Conservation (phyloP, 2,329 filamentous ascomycete genomes). For the Colletotrichum tofieldiae region DNA sequence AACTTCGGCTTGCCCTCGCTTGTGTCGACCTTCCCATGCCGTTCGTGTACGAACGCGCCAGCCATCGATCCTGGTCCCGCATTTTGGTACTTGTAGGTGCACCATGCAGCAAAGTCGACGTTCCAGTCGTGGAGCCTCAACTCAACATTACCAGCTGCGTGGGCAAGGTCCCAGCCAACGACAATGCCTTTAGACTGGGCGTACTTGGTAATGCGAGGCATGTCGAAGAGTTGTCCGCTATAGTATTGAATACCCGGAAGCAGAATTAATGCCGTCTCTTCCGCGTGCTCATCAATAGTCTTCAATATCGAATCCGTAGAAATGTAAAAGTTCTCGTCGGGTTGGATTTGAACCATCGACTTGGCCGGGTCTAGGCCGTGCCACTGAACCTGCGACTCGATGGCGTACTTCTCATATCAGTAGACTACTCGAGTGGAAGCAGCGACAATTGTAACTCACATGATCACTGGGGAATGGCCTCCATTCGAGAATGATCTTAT, state of each 20-base stretch:
- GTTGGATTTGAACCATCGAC: slow-evolving; percentile 82
- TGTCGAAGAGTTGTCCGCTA: slow-evolving; percentile 84
- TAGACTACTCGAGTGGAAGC: not conserved
- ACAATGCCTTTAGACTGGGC: slow-evolving; percentile 77
- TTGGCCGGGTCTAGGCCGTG: slow-evolving; percentile 77
- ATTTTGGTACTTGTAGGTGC: slow-evolving; percentile 89
- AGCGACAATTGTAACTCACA: slow-evolving; percentile 58
- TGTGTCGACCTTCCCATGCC: slow-evolving; percentile 69
- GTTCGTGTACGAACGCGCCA: slow-evolving; percentile 81
- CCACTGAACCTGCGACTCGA: slow-evolving; percentile 84
- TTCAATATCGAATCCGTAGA: slow-evolving; percentile 76
- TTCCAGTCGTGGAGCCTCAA: slow-evolving; percentile 83
- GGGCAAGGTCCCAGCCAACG: slow-evolving; percentile 85
- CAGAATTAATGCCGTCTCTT: slow-evolving; percentile 77
- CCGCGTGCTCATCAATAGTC: slow-evolving; percentile 78
- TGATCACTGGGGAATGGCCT: slow-evolving; percentile 92
- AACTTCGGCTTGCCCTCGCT: slow-evolving; percentile 64
- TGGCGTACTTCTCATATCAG: slow-evolving; percentile 74
- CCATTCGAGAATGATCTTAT: slow-evolving; percentile 91
- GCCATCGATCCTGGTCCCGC: slow-evolving; percentile 82
- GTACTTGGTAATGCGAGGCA: slow-evolving; percentile 78
- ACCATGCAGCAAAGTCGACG: slow-evolving; percentile 88
- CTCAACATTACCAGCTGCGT: slow-evolving; percentile 83
- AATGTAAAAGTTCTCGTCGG: slow-evolving; percentile 71
- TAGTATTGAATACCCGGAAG: slow-evolving; percentile 87